Evolutionary conservation across 2,329 filamentous ascomycete genomes (phyloP), one percentile per base, ranked within the genome.

Genomic region (Phyllosticta ampelicida): DNA sequence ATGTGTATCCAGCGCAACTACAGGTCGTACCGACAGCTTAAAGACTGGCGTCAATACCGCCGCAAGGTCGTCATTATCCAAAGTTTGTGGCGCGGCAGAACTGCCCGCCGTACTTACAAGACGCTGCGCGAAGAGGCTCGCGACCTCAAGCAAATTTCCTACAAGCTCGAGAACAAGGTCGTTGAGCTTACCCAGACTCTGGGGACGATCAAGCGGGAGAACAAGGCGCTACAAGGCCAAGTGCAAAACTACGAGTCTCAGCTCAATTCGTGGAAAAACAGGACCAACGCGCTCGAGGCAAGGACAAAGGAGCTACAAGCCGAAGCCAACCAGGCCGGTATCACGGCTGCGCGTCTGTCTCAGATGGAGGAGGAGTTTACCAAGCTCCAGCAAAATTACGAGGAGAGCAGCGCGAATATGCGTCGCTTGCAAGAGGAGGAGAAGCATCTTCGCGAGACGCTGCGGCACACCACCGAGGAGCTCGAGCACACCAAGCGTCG

Each of bases 161-260:
- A 99, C 80, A 97, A 96, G 79, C 79, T 99, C 66, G 94, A 99
- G 74, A 97, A 99, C 81, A 99, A 99, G 84, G 94, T 99, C 62
- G 90, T 99, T 62, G 94, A 99, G 77, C 82, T 99, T 68, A 99
- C 94, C 1, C 94, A 99, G 73, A 89, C 87, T 54, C 76, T 99
- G 66, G 91, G 94, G 64, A 86, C 90, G 9, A 87, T 96, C 81
- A 96, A 95, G 78, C 83, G 86, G 62, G 89, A 96, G 75, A 99
- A 99, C 82, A 96, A 95, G 79, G 82, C 83, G 60, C 80, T 99
- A 61, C 80, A 87, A 65, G 86, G 83, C 36, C 91, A 97, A 73
- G 86, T 99, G 53, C 90, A 96, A 74, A 96, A 89, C 72, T 96
- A 97, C 76, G 92, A 99, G 72, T 86, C 82, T 64, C 94, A 99